These are phyloP conservation scores for Diaporthe aspalathi DNA, from an alignment of 2,329 filamentous ascomycete species.

Conservation along the genomic window DNA sequence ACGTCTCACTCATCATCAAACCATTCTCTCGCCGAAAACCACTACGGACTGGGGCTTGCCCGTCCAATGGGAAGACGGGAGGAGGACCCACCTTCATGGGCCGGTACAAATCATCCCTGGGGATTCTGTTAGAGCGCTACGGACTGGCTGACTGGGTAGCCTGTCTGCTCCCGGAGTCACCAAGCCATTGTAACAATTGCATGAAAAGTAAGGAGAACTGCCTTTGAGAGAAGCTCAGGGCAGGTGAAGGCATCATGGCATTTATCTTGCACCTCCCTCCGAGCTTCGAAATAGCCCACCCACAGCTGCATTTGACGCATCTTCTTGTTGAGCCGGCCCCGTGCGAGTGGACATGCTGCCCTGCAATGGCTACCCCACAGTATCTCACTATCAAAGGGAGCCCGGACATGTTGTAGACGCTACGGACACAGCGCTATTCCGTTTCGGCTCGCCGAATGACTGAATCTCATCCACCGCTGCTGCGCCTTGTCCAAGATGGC, in stretches of 20 bases:
- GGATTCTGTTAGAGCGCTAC: constrained; percentile 15
- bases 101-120: neutral
- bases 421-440: constrained; percentile 32
- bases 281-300: too few species aligned
- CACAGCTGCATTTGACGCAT: too few species aligned
- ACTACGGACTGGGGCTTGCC: constrained; percentile 3
- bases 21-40: constrained; percentile 39
- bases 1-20: constrained; percentile 29
- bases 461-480: constrained; percentile 12
- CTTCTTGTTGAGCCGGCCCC: too few species aligned
- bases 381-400: constrained; percentile 8
- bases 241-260: too few species aligned
- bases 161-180: neutral
- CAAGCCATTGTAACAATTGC: too few species aligned
- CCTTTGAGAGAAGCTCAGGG: too few species aligned
- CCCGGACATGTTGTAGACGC: constrained; percentile 1
- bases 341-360: too few species aligned
- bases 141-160: neutral
- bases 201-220: too few species aligned
- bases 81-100: neutral
- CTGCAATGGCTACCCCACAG: too few species aligned
- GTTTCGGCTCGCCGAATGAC: constrained; percentile 38
- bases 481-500: constrained; percentile 30
- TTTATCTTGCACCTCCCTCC: too few species aligned
- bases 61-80: constrained; percentile 19